Percentiles rank a stretch among this genome's conserved stretches.
phyloP scores from a whole-genome alignment of 2,329 filamentous ascomycete species.

The Fusarium goolgardi region DNA sequence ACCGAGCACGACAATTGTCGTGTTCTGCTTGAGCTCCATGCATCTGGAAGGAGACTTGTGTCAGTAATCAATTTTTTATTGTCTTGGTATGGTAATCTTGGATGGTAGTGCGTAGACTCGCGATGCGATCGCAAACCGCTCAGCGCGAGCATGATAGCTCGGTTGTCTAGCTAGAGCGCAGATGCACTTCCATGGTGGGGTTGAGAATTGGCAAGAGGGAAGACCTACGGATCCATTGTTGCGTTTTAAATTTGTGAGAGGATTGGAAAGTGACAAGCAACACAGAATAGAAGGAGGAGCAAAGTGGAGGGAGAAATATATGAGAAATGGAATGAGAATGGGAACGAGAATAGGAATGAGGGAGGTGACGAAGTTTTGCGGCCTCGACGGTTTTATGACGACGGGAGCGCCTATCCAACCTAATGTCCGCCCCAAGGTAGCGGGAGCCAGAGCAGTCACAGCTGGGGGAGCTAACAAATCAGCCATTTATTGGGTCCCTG shows the following conservation, averaged over 20 bases:
- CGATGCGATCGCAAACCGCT: conserved; percentile 33
- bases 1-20: conserved; percentile 93
- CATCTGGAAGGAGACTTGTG: conserved; percentile 53
- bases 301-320: conserved; percentile 33
- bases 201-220: conserved; percentile 33
- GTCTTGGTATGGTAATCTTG: conserved; percentile 5
- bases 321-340: conserved; percentile 30
- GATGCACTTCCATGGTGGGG: conserved; percentile 40
- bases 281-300: conserved; percentile 7
- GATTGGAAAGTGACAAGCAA: conserved; percentile 14
- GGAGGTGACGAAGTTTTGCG: conserved; percentile 42
- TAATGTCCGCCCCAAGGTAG: conserved; percentile 25
- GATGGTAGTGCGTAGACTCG: conserved; percentile 1
- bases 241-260: conserved; percentile 35
- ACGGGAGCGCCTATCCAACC: conserved; percentile 34
- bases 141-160: conserved; percentile 38
- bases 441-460: conserved; percentile 5
- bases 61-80: conserved; percentile 26
- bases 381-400: conserved; percentile 49
- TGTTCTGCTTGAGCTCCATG: conserved; percentile 98
- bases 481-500: conserved; percentile 29
- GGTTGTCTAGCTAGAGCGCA: conserved; percentile 16
- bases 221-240: conserved; percentile 47
- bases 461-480: conserved; percentile 43
- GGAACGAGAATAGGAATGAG: conserved; percentile 16